phyloP scores from a whole-genome alignment of 495 filamentous ascomycete genomes.

The Penicillium cataractarum region DNA sequence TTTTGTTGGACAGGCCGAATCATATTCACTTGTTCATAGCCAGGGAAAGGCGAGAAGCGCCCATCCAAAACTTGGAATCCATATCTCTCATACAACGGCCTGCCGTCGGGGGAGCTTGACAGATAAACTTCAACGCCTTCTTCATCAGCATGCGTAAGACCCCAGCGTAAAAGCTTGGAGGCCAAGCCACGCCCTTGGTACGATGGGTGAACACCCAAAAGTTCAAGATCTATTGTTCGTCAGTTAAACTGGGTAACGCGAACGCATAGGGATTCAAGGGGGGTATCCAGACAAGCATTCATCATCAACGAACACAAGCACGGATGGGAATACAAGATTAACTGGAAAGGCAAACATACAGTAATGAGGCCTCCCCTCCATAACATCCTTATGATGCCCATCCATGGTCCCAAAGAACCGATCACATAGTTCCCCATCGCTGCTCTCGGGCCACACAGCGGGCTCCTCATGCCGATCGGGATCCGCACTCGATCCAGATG shows the following conservation, averaged over 20 bases:
- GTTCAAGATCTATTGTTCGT: conserved; percentile 34
- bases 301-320: background rate
- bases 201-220: conserved; percentile 38
- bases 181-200: conserved; percentile 48
- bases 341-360: conserved; percentile 27
- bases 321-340: background rate
- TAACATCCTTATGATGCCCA: conserved; percentile 19
- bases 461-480: conserved; percentile 16
- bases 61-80: conserved; percentile 32
- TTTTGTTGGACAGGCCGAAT: conserved; percentile 17
- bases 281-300: background rate
- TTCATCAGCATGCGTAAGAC: conserved; percentile 42
- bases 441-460: conserved; percentile 19
- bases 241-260: background rate
- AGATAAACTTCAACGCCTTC: conserved; percentile 43
- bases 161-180: conserved; percentile 44
- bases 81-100: conserved; percentile 36
- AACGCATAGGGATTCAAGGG: background rate
- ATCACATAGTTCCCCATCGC: conserved; percentile 26
- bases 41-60: conserved; percentile 24
- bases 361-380: conserved; percentile 32
- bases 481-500: conserved; percentile 8
- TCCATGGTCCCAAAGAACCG: conserved; percentile 32
- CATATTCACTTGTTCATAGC: conserved; percentile 27
- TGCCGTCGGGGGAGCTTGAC: conserved; percentile 35